Evolutionary conservation across 2,329 filamentous ascomycete species (phyloP).

Genomic region (Pseudofabraea citricarpa): DNA sequence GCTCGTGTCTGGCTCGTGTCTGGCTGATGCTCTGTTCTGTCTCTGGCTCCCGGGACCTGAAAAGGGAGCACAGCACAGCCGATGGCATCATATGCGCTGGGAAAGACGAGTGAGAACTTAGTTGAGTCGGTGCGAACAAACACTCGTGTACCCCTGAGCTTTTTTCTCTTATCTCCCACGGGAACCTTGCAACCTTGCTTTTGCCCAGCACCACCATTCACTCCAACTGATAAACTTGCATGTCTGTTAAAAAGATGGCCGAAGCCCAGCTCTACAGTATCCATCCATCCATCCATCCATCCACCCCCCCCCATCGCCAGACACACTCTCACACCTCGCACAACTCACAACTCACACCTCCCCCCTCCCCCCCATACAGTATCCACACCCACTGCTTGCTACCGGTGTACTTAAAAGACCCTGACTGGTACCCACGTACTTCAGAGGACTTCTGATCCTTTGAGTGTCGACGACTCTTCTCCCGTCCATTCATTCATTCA

Average conservation of each 20-base stretch:
- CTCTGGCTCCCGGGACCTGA: too few relatives aligned
- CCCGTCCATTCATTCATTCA: too few relatives aligned
- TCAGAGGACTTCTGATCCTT: too few relatives aligned
- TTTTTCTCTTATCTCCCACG: background rate
- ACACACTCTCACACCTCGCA: background rate
- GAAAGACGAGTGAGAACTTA: background rate
- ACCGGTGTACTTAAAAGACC: too few relatives aligned
- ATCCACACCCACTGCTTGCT: too few relatives aligned
- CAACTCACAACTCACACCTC: too few relatives aligned
- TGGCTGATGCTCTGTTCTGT: too few relatives aligned
- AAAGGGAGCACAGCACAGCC: background rate
- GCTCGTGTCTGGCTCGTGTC: background rate
- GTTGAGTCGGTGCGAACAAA: background rate
- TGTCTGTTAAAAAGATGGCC: conserved; percentile 3
- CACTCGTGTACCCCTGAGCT: background rate
- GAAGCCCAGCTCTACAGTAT: background rate
- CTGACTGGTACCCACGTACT: too few relatives aligned
- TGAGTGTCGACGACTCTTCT: too few relatives aligned
- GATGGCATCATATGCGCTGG: background rate
- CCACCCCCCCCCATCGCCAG: background rate
- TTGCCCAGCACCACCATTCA: background rate
- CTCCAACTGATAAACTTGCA: conserved; percentile 9
- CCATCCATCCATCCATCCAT: background rate
- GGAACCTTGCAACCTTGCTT: background rate
- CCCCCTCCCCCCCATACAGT: too few relatives aligned